A percentile compares a stretch with the other conserved stretches of the same genome.
phyloP scores from a whole-genome alignment of 2,329 filamentous ascomycete species.

The Paecilomyces niveus region DNA sequence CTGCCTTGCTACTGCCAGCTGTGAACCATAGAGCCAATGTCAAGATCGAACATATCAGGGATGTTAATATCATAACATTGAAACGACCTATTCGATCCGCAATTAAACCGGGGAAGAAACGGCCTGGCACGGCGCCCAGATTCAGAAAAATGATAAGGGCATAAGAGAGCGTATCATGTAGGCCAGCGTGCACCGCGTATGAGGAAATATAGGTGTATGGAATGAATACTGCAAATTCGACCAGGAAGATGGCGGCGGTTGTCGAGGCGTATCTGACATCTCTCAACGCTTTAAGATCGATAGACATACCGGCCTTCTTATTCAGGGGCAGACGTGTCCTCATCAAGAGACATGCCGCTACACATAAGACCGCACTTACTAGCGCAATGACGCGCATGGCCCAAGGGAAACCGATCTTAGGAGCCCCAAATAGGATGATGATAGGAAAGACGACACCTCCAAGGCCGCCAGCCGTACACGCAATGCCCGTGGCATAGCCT shows the following conservation, averaged over 20 bases:
- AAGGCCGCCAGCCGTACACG: constrained; percentile 25
- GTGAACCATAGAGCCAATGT: constrained; percentile 18
- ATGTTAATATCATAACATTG: constrained; percentile 17
- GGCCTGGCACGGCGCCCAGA: constrained; percentile 16
- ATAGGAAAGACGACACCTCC: constrained; percentile 30
- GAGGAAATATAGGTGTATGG: constrained; percentile 28
- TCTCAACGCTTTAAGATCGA: constrained; percentile 14
- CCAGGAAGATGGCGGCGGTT: constrained; percentile 23
- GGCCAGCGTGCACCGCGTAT: constrained; percentile 20
- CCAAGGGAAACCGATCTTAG: constrained; percentile 25
- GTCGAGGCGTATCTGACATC: constrained; percentile 16
- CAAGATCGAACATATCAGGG: constrained; percentile 12
- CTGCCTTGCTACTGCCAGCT: constrained; percentile 6
- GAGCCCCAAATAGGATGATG: constrained; percentile 20
- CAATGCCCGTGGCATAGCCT: constrained; percentile 26
- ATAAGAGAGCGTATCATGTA: constrained; percentile 19
- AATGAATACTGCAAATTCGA: constrained; percentile 30
- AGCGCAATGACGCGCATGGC: constrained; percentile 23
- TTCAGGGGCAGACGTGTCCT: constrained; percentile 16
- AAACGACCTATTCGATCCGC: constrained; percentile 18
- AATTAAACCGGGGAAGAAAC: constrained; percentile 17
- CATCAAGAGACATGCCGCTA: constrained; percentile 13
- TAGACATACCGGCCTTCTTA: constrained; percentile 5
- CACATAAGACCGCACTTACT: constrained; percentile 13
- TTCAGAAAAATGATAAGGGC: constrained; percentile 25